Evolutionary conservation across 2,329 filamentous ascomycete genomes (phyloP).

Genomic region (Penicillium sp.): DNA sequence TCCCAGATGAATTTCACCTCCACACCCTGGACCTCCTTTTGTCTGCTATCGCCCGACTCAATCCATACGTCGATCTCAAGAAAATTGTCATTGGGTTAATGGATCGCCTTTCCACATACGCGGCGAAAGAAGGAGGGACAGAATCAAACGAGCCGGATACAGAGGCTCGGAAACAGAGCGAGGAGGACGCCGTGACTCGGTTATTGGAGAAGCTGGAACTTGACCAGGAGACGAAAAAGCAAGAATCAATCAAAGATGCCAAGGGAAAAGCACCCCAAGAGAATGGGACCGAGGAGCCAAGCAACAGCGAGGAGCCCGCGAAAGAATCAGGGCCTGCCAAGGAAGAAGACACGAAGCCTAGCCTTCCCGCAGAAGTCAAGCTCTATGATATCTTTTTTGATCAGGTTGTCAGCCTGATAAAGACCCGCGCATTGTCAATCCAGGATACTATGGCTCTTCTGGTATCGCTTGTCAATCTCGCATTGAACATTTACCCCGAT

Average conservation of each 20-base stretch:
- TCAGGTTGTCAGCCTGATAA: slow-evolving; percentile 90
- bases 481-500: slow-evolving; percentile 93
- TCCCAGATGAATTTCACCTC: slow-evolving; percentile 96
- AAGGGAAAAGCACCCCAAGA: slow-evolving; percentile 33
- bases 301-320: slow-evolving; percentile 21
- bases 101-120: slow-evolving; percentile 92
- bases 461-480: slow-evolving; percentile 90
- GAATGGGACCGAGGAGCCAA: slow-evolving; percentile 38
- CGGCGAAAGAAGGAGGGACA: slow-evolving; percentile 70
- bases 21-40: slow-evolving; percentile 95
- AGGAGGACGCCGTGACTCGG: slow-evolving; percentile 77
- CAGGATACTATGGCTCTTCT: slow-evolving; percentile 92
- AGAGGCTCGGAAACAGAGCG: slow-evolving; percentile 71
- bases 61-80: slow-evolving; percentile 97
- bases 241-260: slow-evolving; percentile 37
- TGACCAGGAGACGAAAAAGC: slow-evolving; percentile 55
- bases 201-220: slow-evolving; percentile 77
- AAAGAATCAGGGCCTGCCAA: slow-evolving; percentile 35
- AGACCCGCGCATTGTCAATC: slow-evolving; percentile 84
- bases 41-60: slow-evolving; percentile 85
- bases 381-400: slow-evolving; percentile 97
- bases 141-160: slow-evolving; percentile 64
- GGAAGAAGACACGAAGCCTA: slow-evolving; percentile 38
- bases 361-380: slow-evolving; percentile 65
- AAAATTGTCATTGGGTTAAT: slow-evolving; percentile 96